phyloP scores from a whole-genome alignment of 805 yeast species.

The Saccharomycopsis vini region DNA sequence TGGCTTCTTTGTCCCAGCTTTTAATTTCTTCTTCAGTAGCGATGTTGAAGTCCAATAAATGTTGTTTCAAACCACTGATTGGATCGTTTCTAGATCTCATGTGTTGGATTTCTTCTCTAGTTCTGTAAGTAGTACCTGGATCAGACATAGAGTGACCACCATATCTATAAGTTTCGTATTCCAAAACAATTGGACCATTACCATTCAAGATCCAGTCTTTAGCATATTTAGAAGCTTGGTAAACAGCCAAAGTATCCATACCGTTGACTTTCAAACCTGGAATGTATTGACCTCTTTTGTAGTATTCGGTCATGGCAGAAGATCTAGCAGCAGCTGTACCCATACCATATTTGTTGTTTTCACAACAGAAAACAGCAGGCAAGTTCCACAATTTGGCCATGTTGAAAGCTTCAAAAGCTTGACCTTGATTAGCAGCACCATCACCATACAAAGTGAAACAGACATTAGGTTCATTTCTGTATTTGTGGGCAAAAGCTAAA shows the following conservation, averaged over 20 bases:
- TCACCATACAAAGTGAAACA: constrained; percentile 93
- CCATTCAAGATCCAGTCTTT: constrained; percentile 91
- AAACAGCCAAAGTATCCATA: constrained; percentile 93
- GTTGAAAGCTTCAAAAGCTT: constrained; percentile 94
- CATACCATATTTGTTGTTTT: constrained; percentile 99
- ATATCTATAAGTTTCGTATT: constrained; percentile 97
- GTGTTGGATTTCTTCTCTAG: constrained; percentile 99
- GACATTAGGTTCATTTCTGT: constrained; percentile 71
- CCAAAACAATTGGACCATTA: constrained; percentile 92
- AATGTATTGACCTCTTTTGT: constrained; percentile 98
- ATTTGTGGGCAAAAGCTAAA: constrained; percentile 96
- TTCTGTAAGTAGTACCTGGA: constrained; percentile 99
- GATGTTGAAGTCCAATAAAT: constrained; percentile 68
- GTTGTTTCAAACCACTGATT: constrained; percentile 89
- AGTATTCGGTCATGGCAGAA: constrained; percentile 92
- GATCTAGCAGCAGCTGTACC: constrained; percentile 97
- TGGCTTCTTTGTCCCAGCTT: constrained; percentile 90
- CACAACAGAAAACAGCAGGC: constrained; percentile 93
- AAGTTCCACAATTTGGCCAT: constrained; percentile 99
- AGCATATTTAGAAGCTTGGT: constrained; percentile 94
- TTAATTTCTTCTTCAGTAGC: constrained; percentile 94
- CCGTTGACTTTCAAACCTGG: constrained; percentile 98
- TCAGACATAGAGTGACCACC: constrained; percentile 99
- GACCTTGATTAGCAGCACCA: constrained; percentile 99
- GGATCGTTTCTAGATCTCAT: constrained; percentile 99